phyloP scores from a whole-genome alignment of 176 grass and related monocot species.

The Lolium rigidum region DNA sequence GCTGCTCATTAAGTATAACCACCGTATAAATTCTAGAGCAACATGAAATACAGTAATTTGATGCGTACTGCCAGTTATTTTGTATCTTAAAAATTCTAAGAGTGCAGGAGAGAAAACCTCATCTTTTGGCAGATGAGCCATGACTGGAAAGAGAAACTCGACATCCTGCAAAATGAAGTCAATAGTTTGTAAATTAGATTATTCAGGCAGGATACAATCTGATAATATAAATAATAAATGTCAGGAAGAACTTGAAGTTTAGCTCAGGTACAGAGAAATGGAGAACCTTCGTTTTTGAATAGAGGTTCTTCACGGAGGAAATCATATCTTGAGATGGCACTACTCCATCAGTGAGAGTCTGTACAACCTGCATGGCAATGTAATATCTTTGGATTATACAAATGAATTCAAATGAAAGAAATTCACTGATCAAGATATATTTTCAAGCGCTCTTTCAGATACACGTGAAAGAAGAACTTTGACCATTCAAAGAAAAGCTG shows the following conservation, averaged over 20 bases:
- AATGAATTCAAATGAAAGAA: slow-evolving; percentile 27
- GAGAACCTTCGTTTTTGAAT: slow-evolving; percentile 82
- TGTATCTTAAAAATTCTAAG: slow-evolving; percentile 1
- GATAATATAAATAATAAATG: slow-evolving; percentile 13
- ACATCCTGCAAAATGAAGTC: slow-evolving; percentile 74
- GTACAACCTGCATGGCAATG: slow-evolving; percentile 68
- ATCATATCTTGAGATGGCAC: slow-evolving; percentile 84
- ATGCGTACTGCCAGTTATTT: slow-evolving; percentile 2
- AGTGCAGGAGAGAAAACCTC: slow-evolving; percentile 54
- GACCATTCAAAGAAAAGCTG: slow-evolving; percentile 32
- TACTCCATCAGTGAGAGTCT: slow-evolving; percentile 73
- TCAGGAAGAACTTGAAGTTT: slow-evolving; percentile 34
- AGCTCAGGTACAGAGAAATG: slow-evolving; percentile 26
- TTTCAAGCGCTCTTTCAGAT: not conserved
- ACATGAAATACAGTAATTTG: slow-evolving; percentile 13
- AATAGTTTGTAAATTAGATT: slow-evolving; percentile 36
- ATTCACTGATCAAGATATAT: slow-evolving; percentile 24
- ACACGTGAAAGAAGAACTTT: slow-evolving; percentile 28
- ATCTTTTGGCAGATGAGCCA: slow-evolving; percentile 85
- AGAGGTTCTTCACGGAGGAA: slow-evolving; percentile 79
- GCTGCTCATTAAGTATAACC: slow-evolving; percentile 1
- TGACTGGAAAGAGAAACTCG: slow-evolving; percentile 80
- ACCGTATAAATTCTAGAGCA: slow-evolving; percentile 21
- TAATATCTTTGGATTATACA: slow-evolving; percentile 38
- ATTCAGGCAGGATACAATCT: slow-evolving; percentile 15